phyloP scores from a whole-genome alignment of 371 early-diverging fungal species.

The Mortierella sp. region DNA sequence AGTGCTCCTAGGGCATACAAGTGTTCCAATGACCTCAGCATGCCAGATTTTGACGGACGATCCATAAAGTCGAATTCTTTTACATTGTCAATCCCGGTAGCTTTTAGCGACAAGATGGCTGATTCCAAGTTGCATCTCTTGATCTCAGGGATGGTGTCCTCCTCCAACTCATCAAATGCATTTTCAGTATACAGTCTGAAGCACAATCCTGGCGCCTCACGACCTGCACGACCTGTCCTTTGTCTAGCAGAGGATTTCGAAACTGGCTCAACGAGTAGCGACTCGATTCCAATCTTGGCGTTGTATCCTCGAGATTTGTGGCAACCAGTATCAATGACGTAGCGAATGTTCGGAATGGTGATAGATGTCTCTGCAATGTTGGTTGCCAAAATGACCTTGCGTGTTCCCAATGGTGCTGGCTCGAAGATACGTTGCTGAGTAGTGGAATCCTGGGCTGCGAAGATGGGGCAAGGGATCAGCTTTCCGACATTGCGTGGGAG shows the following conservation, averaged over 20 bases:
- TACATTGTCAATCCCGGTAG: constrained; percentile 90
- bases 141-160: constrained; percentile 95
- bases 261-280: constrained; percentile 87
- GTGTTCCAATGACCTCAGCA: constrained; percentile 87
- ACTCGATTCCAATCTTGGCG: constrained; percentile 89
- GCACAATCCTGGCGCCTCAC: constrained; percentile 85
- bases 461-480: constrained; percentile 90
- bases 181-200: constrained; percentile 96
- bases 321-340: constrained; percentile 98
- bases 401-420: constrained; percentile 82
- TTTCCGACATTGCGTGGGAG: constrained; percentile 74
- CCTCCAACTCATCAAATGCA: constrained; percentile 72
- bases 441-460: constrained; percentile 92
- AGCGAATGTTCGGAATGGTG: constrained; percentile 97
- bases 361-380: constrained; percentile 99
- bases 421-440: constrained; percentile 93
- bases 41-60: constrained; percentile 73
- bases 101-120: constrained; percentile 88
- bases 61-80: constrained; percentile 96
- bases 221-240: constrained; percentile 96
- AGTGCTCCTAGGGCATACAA: constrained; percentile 93
- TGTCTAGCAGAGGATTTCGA: constrained; percentile 97
- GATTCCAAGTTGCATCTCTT: constrained; percentile 90
- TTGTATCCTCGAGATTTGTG: constrained; percentile 96
- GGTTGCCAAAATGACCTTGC: constrained; percentile 95